Conservation (phyloP, 805 yeast species). For the Yarrowia sp. region DNA sequence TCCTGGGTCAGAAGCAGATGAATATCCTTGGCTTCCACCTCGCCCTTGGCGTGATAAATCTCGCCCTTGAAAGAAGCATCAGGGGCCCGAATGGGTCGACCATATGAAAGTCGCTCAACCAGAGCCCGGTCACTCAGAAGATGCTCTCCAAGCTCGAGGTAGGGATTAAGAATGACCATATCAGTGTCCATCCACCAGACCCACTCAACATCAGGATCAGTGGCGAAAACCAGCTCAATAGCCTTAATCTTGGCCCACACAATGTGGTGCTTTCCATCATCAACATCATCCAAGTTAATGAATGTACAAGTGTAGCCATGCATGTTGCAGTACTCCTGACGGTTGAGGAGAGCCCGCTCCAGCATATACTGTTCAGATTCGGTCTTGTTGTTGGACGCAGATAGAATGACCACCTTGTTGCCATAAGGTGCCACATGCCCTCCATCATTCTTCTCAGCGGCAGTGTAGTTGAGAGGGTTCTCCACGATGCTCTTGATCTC, state of each 20-base stretch:
- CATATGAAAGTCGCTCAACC: constrained; percentile 31
- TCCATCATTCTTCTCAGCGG: background rate
- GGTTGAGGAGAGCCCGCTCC: constrained; percentile 31
- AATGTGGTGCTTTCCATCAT: constrained; percentile 27
- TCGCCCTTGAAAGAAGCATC: constrained; percentile 25
- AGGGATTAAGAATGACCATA: constrained; percentile 37
- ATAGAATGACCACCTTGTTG: constrained; percentile 29
- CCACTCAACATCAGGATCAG: constrained; percentile 40
- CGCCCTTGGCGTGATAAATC: background rate
- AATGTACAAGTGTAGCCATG: constrained; percentile 38
- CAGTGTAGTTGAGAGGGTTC: constrained; percentile 4
- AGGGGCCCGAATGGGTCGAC: constrained; percentile 30
- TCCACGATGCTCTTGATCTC: constrained; percentile 10
- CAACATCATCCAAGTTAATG: constrained; percentile 33
- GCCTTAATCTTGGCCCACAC: constrained; percentile 40
- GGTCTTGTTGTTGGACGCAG: constrained; percentile 34
- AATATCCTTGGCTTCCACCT: constrained; percentile 28
- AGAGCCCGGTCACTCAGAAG: constrained; percentile 35
- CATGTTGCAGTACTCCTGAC: constrained; percentile 35
- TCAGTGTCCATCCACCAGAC: constrained; percentile 43
- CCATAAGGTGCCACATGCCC: constrained; percentile 23
- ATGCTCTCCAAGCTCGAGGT: constrained; percentile 34
- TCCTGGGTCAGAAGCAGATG: constrained; percentile 36
- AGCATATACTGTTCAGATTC: constrained; percentile 27
- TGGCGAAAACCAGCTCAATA: constrained; percentile 35